Percentiles rank a stretch among this genome's conserved stretches.
Evolutionary conservation across 2,329 filamentous ascomycete genomes (phyloP).

Genomic region (Fusarium pseudocircinatum): DNA sequence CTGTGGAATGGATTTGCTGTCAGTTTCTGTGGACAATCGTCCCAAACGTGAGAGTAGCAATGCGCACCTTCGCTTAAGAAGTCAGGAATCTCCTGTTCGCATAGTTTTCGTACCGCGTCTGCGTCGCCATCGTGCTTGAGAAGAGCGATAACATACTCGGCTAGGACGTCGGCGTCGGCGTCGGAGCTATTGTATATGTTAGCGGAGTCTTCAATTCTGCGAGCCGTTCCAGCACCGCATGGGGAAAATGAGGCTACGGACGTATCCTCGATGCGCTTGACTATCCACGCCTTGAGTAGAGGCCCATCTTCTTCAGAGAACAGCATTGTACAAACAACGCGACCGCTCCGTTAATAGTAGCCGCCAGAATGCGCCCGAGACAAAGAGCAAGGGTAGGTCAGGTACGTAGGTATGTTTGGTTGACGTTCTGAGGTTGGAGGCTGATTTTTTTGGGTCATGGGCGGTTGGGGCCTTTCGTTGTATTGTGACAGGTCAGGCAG

Average conservation of each 20-base stretch:
- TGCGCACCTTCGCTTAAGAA: slow-evolving; percentile 72
- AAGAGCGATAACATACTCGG: slow-evolving; percentile 84
- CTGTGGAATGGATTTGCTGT: slow-evolving; percentile 31
- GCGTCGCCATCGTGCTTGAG: slow-evolving; percentile 74
- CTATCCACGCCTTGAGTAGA: slow-evolving; percentile 78
- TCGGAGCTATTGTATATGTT: slow-evolving; percentile 67
- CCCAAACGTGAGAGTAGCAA: not conserved
- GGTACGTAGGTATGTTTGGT: not conserved
- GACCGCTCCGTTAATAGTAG: not conserved
- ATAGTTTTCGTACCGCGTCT: slow-evolving; percentile 72
- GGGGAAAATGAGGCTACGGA: slow-evolving; percentile 53
- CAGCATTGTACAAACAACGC: slow-evolving; percentile 58
- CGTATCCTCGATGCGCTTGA: slow-evolving; percentile 80
- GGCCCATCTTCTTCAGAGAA: slow-evolving; percentile 70
- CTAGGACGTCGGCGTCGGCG: slow-evolving; percentile 82
- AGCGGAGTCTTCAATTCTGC: slow-evolving; percentile 4
- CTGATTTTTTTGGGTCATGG: slow-evolving; percentile 25
- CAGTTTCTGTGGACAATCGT: slow-evolving; percentile 3
- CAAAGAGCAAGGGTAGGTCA: not conserved
- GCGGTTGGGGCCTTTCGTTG: slow-evolving; percentile 4
- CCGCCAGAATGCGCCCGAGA: not conserved
- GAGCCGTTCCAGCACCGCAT: not conserved
- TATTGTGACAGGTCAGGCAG: slow-evolving; percentile 33
- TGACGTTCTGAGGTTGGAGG: slow-evolving; percentile 26
- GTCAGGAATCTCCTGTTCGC: slow-evolving; percentile 77